Evolutionary conservation across 2,329 filamentous ascomycete genomes (phyloP).

Genomic region (Monilinia fructicola): DNA sequence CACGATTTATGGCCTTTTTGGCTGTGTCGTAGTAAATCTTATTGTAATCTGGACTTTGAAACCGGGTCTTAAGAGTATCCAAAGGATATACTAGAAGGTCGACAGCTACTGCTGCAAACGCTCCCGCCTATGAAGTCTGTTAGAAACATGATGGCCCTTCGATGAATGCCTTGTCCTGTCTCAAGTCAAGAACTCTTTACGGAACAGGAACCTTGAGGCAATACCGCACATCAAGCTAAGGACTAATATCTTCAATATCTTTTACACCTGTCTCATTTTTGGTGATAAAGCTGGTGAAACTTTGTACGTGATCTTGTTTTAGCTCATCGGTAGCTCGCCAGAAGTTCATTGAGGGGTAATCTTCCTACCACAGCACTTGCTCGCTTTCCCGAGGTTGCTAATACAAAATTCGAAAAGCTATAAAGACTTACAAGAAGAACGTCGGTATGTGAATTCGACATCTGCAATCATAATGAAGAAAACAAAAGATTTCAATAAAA

Average conservation of each 20-base stretch:
- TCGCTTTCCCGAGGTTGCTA: neutral
- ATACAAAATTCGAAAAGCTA: neutral
- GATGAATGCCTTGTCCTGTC: neutral
- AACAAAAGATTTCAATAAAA: conserved; percentile 7
- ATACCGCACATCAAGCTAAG: neutral
- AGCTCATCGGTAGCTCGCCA: neutral
- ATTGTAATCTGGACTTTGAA: conserved; percentile 75
- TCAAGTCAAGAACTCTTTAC: neutral
- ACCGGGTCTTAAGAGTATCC: conserved; percentile 84
- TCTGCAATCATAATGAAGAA: conserved; percentile 35
- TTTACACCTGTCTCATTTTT: neutral
- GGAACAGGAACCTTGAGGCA: neutral
- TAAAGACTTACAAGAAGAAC: conserved; percentile 53
- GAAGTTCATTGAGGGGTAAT: neutral
- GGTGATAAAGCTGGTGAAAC: no score
- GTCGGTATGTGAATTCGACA: conserved; percentile 53
- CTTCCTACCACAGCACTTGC: conserved; percentile 3
- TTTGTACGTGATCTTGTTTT: neutral
- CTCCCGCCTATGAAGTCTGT: conserved; percentile 63
- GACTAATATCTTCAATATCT: neutral
- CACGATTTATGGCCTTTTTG: conserved; percentile 54
- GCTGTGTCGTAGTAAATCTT: conserved; percentile 61
- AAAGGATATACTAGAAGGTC: conserved; percentile 76
- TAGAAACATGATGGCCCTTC: neutral
- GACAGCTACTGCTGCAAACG: conserved; percentile 80